Base-by-base conservation (phyloP, 2,329 filamentous ascomycete genomes). In the Botryosphaeria agaves region DNA sequence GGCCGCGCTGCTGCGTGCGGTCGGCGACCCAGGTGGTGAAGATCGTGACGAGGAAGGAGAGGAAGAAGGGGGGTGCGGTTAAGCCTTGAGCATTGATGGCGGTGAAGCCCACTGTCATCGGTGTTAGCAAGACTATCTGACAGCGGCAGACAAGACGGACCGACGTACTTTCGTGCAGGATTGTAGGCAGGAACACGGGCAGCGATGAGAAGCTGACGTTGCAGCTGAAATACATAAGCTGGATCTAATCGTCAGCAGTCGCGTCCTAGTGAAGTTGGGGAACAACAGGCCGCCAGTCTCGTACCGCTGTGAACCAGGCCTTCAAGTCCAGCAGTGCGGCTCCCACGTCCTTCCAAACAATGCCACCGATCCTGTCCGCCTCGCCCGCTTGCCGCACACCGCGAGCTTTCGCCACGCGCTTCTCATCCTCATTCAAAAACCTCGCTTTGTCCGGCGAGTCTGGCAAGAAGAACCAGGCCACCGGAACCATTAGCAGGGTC, bases 11-110 rank as follows among this genome's bases (percentile, higher is more conserved):
- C 37, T 68, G 65, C 2, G 64, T 61, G 9, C 61, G 61, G 52
- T 82, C 76, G n/a, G 75, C 73, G 20, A 79, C 46, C 46, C 61
- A 76, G 4, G 72, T 72, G 2, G 67, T 68, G 7, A 44, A 41
- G 35, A 82, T 62, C 26, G 71, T 76, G 14, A 72, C 51, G 8
- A 77, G 40, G 45, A 76, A 80, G 2, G 74, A 64, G 11, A 77
- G 49, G 40, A 82, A 69, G 48, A 76, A 81, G 0, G 76, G 75
- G 1, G 76, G 76, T 0, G 76, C 75, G 1, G 74, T 75, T 8
- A 84, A 62, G 1, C 76, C 78, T 50, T 84, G 77, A 0, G 78
- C 72, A 34, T 72, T 59, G 36, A 81, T 64, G 9, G 63, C 56
- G 0, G 64, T 66, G 51, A 75, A 82, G 7, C 77, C 76, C 27